Base-by-base conservation (phyloP, 2,329 filamentous ascomycete genomes). In the Hypocrella siamensis region DNA sequence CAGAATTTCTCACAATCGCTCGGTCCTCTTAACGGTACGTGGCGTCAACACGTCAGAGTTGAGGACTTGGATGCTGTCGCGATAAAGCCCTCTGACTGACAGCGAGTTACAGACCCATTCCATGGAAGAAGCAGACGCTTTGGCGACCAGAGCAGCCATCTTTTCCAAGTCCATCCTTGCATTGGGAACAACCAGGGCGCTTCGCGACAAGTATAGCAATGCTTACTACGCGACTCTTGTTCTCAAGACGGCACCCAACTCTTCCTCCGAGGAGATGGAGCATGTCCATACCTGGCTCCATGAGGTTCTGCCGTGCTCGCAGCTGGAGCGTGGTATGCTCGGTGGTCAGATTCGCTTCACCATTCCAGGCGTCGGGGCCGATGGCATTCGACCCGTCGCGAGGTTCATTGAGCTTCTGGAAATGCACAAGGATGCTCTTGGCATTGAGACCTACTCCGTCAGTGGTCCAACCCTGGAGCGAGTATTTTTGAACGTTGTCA, bases 121-220 rank as follows among this genome's bases (percentile, higher is more conserved):
- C 28, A 92, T 93, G 83, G 84, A 93, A 51, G 84, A 93, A 54
- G 84, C 84, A 0, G 82, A 90, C 45, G 80, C 81, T 2, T 64
- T 93, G 1, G 83, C 84, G 0, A 74, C 72, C 26, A 67, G 81
- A 2, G 79, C 80, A 12, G 44, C 39, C 28, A 43, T 49, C 29
- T 38, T 49, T n/a, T 41, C 46, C 8, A 33, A 37, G 3, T 35
- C 42, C 1, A 32, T 80, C 62, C 56, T 80, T 10, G 74, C 72
- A 0, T 52, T 78, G 1, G 75, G 75, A 1, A 75, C 70, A 0
- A 70, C 65, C 2, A 57, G 70, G 17, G 56, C 65, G 29, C 56
- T 79, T 3, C 59, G 75, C 11, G 56, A 63, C 31, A 63, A 65
- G 36, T 71, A 75, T 41, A 73, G 71, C 26, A 67, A 75, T 38